A percentile compares a stretch with the other conserved stretches of the same genome.
phyloP scores from a whole-genome alignment of 2,329 filamentous ascomycete genomes.

The Trichoderma citrinoviride region DNA sequence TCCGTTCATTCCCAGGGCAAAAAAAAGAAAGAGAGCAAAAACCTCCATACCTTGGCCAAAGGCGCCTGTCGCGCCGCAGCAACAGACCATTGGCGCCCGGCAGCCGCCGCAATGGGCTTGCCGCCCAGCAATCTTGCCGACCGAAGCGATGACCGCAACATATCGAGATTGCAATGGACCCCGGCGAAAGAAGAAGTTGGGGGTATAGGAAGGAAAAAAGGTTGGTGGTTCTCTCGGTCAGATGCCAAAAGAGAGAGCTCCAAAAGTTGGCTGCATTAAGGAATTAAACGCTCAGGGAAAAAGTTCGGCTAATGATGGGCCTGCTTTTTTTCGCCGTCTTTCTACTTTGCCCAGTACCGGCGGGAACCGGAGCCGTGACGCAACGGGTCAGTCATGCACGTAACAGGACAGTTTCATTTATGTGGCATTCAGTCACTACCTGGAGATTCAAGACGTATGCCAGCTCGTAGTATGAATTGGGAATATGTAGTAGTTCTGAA shows the following conservation, averaged over 20 bases:
- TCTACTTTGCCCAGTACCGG: constrained; percentile 26
- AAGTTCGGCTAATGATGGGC: constrained; percentile 43
- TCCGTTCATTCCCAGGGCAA: no score
- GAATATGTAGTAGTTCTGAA: not conserved
- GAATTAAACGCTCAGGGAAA: constrained; percentile 45
- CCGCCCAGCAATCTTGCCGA: constrained; percentile 59
- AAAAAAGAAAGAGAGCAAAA: no score
- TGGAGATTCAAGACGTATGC: not conserved
- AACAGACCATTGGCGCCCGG: constrained; percentile 58
- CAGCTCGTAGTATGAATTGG: not conserved
- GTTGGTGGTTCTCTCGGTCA: constrained; percentile 28
- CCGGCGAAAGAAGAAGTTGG: no score
- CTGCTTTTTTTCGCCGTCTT: constrained; percentile 19
- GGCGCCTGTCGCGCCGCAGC: constrained; percentile 36
- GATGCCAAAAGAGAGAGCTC: not conserved
- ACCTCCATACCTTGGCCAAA: constrained; percentile 31
- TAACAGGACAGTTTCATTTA: not conserved
- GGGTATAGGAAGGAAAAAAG: constrained; percentile 19
- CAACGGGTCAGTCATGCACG: constrained; percentile 25
- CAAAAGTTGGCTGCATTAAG: constrained; percentile 29
- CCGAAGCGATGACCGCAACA: constrained; percentile 68
- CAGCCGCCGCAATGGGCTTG: constrained; percentile 52
- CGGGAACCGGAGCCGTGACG: constrained; percentile 38
- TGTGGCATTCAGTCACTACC: not conserved
- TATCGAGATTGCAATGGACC: constrained; percentile 49